Base-by-base conservation (phyloP, 2,329 filamentous ascomycete genomes). In the Exserohilum rostratum region DNA sequence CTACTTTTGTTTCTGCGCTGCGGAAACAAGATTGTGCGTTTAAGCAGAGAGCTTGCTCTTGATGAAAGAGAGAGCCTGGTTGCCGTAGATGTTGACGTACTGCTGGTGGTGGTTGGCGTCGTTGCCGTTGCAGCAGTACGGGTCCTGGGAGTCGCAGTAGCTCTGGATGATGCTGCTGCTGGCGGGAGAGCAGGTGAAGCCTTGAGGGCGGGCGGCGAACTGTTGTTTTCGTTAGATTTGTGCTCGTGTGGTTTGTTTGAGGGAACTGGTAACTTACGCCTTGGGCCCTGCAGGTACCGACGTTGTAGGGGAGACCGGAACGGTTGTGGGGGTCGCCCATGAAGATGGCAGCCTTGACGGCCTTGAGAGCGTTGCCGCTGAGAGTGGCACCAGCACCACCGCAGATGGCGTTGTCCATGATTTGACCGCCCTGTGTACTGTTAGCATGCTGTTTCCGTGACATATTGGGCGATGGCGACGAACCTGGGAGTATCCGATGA, bases 81-180 rank as follows among this genome's bases (percentile, higher is more conserved):
- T 68, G 1, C 86, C 86, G 56, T 89, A 89, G 62, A 83, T 83
- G 57, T 69, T 75, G 2, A 83, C 85, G 55, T 89, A 89, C 45
- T 84, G 80, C 69, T 87, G 83, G 70, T 88, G 86, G 6, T 82
- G 79, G 63, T 82, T 81, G 22, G 80, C 78, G 55, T 88, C 79
- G 63, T 80, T 86, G 44, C 86, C 87, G 37, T 82, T 86, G 73
- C 85, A 89, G 79, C 87, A 89, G 75, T 86, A 88, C 0, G 85
- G 85, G 59, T 89, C 86, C 3, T 82, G 66, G 4, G 81, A 75
- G 62, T 89, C 86, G 70, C 87, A 89, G 78, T 88, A 89, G 4
- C 83, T 85, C 74, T 87, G 77, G 62, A 88, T 83, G 64, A 83
- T 85, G 67, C 72, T 79, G 31, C 78, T 78, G 9, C 59, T 79